These are phyloP conservation scores for Odontarrhena argentea DNA, from an alignment of 345 rosid species.

Conservation along the genomic window DNA sequence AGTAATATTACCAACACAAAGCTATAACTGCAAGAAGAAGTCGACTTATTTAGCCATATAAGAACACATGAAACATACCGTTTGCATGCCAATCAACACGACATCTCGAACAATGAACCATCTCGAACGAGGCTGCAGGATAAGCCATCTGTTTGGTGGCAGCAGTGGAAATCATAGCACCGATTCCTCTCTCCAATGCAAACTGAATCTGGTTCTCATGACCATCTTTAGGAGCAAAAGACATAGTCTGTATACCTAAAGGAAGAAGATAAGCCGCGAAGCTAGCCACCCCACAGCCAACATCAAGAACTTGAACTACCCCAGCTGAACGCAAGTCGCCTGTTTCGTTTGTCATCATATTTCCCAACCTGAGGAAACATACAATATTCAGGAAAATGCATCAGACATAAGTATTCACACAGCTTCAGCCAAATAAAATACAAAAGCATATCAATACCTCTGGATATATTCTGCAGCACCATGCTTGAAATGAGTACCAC, in stretches of 20 bases:
- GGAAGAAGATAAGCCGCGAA: conserved; percentile 92
- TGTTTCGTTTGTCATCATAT: conserved; percentile 67
- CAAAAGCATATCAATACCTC: conserved; percentile 47
- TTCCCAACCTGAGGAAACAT: conserved; percentile 62
- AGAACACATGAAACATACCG: conserved; percentile 52
- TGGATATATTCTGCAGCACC: conserved; percentile 92
- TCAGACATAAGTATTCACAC: not conserved
- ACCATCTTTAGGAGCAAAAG: conserved; percentile 93
- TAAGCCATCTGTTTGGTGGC: conserved; percentile 88
- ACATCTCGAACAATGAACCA: conserved; percentile 98
- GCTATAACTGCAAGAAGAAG: not conserved
- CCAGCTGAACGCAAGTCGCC: conserved; percentile 91
- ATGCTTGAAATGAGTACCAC: conserved; percentile 96
- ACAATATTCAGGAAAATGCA: not conserved
- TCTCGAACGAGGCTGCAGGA: conserved; percentile 88
- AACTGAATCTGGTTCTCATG: conserved; percentile 98
- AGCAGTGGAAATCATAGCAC: conserved; percentile 82
- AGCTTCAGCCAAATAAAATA: not conserved
- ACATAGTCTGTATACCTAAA: conserved; percentile 82
- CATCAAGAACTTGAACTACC: conserved; percentile 81
- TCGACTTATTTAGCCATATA: not conserved
- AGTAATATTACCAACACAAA: not conserved
- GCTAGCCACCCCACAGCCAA: conserved; percentile 99
- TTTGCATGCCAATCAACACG: conserved; percentile 96
- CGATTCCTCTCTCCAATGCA: conserved; percentile 90